Percentiles rank a stretch among this genome's conserved stretches.
These are phyloP conservation scores for Lactarius hatsudake DNA, from an alignment of 768 basidiomycete species.

Conservation along the genomic window DNA sequence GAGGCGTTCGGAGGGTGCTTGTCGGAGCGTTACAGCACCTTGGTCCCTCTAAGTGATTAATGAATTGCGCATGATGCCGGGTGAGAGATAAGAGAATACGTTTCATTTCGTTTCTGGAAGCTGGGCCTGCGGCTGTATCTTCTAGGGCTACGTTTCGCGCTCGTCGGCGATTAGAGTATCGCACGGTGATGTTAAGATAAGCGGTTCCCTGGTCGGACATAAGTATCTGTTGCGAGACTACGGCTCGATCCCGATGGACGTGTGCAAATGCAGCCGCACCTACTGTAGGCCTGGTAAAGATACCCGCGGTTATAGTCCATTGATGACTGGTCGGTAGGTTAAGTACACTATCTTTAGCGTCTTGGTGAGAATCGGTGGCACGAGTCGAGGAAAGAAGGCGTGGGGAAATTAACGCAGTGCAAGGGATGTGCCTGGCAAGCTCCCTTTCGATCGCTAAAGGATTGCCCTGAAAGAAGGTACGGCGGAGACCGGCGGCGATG, in stretches of 20 bases:
- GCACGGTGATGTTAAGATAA: not conserved
- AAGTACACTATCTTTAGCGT: not conserved
- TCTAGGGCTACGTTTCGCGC: not conserved
- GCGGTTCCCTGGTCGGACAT: not conserved
- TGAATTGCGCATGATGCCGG: slow-evolving; percentile 2
- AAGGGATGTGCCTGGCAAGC: slow-evolving; percentile 4
- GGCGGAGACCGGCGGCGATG: not conserved
- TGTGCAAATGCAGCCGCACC: not conserved
- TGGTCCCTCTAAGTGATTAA: slow-evolving; percentile 1
- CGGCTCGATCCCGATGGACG: not conserved
- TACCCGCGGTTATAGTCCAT: not conserved
- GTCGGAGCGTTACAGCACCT: slow-evolving; percentile 7
- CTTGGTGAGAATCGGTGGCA: not conserved
- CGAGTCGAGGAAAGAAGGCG: not conserved
- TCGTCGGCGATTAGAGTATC: slow-evolving; percentile 6
- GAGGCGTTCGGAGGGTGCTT: not conserved
- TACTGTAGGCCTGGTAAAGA: not conserved
- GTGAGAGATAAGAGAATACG: slow-evolving; percentile 9
- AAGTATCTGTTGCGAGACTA: not conserved
- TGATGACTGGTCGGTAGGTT: not conserved
- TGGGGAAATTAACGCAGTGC: not conserved
- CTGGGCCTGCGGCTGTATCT: not conserved
- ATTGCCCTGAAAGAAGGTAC: not conserved
- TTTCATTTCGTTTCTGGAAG: slow-evolving; percentile 10
- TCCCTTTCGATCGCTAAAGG: not conserved